Conservation (phyloP, 495 filamentous ascomycete species). For the Aspergillus cavernicola region DNA sequence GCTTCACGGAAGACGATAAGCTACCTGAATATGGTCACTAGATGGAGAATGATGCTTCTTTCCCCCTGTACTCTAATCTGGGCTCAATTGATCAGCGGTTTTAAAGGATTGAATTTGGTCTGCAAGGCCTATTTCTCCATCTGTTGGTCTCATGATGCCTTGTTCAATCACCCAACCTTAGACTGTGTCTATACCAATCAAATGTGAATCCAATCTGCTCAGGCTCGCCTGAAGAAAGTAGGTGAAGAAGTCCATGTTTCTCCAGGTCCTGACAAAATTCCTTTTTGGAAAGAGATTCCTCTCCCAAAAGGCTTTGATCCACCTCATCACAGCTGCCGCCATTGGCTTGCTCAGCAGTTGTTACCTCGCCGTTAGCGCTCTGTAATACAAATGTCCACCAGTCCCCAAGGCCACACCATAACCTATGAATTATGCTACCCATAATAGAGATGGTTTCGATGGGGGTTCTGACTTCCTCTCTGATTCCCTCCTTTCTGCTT, state of each 20-base stretch:
- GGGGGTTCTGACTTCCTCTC: background rate
- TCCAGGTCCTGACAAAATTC: constrained; percentile 26
- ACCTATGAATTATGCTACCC: background rate
- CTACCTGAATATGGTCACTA: too few relatives aligned
- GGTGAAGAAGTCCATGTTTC: constrained; percentile 26
- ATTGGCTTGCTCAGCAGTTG: background rate
- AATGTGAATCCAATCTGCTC: constrained; percentile 25
- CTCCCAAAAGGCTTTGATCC: constrained; percentile 3
- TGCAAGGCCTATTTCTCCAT: background rate
- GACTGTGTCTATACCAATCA: constrained; percentile 4
- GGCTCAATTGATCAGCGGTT: too few relatives aligned
- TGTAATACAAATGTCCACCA: constrained; percentile 1
- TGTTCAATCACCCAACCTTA: too few relatives aligned
- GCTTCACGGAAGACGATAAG: too few relatives aligned
- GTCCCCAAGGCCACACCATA: constrained; percentile 2
- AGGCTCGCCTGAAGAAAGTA: constrained; percentile 28
- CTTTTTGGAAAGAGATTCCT: constrained; percentile 13
- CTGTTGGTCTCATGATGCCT: too few relatives aligned
- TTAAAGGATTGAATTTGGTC: too few relatives aligned
- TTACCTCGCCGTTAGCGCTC: background rate
- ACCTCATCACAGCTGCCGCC: constrained; percentile 8
- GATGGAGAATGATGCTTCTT: too few relatives aligned
- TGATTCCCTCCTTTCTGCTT: too few relatives aligned
- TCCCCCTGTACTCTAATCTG: too few relatives aligned
- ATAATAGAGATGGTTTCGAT: background rate